phyloP scores from a whole-genome alignment of 257 asterid genomes.

The Primulina tabacum region DNA sequence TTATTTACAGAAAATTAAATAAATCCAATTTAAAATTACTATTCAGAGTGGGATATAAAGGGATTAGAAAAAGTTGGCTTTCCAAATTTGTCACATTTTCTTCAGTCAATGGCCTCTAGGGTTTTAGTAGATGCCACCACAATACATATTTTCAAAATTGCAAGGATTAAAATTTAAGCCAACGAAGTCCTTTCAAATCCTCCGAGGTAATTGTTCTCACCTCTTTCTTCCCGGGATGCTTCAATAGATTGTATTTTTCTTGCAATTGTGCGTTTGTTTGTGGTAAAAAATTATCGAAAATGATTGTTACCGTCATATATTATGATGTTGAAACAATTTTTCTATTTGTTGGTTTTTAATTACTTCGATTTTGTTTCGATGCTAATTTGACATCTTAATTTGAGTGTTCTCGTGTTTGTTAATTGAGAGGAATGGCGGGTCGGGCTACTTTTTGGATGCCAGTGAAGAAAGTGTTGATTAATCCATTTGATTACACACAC shows the following conservation, averaged over 20 bases:
- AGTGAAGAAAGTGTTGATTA: neutral
- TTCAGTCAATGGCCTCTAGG: neutral
- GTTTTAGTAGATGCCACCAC: neutral
- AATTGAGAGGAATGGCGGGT: neutral
- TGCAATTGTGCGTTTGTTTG: neutral
- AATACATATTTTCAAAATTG: too few species aligned
- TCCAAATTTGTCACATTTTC: neutral
- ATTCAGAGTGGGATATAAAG: neutral
- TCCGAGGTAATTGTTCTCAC: neutral
- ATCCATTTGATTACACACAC: too few species aligned
- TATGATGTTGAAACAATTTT: too few species aligned
- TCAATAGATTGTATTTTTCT: too few species aligned
- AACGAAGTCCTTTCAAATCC: neutral
- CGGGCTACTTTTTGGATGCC: neutral
- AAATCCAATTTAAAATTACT: too few species aligned
- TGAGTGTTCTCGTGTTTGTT: neutral
- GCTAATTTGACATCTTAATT: too few species aligned
- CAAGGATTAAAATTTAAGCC: neutral
- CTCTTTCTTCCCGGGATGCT: neutral
- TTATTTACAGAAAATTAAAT: too few species aligned
- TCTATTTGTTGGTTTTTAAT: too few species aligned
- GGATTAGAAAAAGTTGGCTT: neutral
- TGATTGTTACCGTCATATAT: neutral
- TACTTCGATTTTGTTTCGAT: neutral
- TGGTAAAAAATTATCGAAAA: neutral